A percentile compares a stretch with the other conserved stretches of the same genome.
phyloP scores from a whole-genome alignment of 2,329 filamentous ascomycete species.

The Scorias spongiosa region DNA sequence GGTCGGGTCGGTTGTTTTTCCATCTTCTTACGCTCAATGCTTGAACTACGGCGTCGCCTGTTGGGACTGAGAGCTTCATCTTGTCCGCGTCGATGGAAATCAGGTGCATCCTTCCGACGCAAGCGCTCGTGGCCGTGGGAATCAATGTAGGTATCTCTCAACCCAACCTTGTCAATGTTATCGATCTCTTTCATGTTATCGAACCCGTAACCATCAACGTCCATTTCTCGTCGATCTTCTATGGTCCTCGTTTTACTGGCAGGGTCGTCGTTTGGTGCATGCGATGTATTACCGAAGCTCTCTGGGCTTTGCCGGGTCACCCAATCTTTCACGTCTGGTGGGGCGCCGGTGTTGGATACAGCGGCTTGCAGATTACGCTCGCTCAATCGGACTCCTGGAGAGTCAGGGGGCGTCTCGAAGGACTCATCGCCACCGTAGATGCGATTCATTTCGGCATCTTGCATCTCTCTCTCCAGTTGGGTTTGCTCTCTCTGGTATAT shows the following conservation, averaged over 20 bases:
- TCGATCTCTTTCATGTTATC: constrained; percentile 51
- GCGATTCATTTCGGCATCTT: constrained; percentile 41
- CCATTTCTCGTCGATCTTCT: constrained; percentile 42
- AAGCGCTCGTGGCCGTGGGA: constrained; percentile 53
- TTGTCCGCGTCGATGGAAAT: constrained; percentile 37
- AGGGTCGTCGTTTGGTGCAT: background rate
- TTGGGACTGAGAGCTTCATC: constrained; percentile 17
- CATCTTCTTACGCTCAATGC: constrained; percentile 18
- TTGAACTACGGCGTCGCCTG: constrained; percentile 9
- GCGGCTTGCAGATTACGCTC: constrained; percentile 12
- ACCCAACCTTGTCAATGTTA: constrained; percentile 14
- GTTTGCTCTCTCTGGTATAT: constrained; percentile 33
- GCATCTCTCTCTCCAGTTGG: constrained; percentile 30
- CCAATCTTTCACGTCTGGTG: background rate
- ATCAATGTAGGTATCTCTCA: constrained; percentile 39
- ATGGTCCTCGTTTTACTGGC: background rate
- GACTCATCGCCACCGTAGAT: constrained; percentile 17
- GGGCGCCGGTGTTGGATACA: background rate
- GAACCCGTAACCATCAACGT: constrained; percentile 61
- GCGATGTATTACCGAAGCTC: background rate
- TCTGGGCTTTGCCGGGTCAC: background rate
- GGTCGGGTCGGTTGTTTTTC: constrained; percentile 15
- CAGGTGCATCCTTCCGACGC: constrained; percentile 44
- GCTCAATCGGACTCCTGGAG: constrained; percentile 14
- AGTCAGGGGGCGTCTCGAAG: constrained; percentile 20